Evolutionary conservation across 1,284 basidiomycete genomes (phyloP).

Genomic region (Sanghuangporus sanghuang): DNA sequence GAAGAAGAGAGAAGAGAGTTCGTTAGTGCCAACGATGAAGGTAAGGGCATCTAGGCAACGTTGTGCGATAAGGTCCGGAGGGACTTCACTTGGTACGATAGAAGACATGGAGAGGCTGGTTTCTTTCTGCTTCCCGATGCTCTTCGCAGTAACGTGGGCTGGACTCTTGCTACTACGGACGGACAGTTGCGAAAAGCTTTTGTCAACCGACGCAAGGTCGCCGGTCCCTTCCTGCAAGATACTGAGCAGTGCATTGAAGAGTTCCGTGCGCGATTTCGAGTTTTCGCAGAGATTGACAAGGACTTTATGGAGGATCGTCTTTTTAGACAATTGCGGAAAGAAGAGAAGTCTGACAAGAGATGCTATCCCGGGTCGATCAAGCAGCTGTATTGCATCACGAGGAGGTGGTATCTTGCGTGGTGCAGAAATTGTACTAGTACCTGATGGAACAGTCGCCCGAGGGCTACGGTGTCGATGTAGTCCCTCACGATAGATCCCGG

Average conservation of each 20-base stretch:
- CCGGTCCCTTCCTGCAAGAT: constrained; percentile 95
- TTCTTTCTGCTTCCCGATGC: constrained; percentile 63
- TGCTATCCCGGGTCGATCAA: constrained; percentile 89
- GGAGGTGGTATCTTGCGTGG: constrained; percentile 47
- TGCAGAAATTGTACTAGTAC: constrained; percentile 28
- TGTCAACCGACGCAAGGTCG: constrained; percentile 88
- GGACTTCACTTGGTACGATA: constrained; percentile 73
- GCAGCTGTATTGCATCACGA: constrained; percentile 89
- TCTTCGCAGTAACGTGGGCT: constrained; percentile 54
- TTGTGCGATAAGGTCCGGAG: constrained; percentile 89
- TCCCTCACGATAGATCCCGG: constrained; percentile 59
- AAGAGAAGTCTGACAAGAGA: constrained; percentile 91
- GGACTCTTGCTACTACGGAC: constrained; percentile 61
- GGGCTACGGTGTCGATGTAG: constrained; percentile 29
- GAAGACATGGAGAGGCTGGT: constrained; percentile 51
- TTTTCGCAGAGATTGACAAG: constrained; percentile 97
- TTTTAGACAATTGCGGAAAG: constrained; percentile 90
- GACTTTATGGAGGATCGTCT: constrained; percentile 84
- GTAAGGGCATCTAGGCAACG: constrained; percentile 87
- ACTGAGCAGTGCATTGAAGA: constrained; percentile 88
- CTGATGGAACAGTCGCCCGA: constrained; percentile 27
- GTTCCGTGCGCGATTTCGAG: constrained; percentile 82
- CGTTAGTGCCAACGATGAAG: constrained; percentile 82
- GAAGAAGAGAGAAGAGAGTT: constrained; percentile 85
- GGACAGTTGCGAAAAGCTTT: constrained; percentile 91